Base-by-base conservation (phyloP, 441 rosid genomes). In the Erodium chrysanthum region DNA sequence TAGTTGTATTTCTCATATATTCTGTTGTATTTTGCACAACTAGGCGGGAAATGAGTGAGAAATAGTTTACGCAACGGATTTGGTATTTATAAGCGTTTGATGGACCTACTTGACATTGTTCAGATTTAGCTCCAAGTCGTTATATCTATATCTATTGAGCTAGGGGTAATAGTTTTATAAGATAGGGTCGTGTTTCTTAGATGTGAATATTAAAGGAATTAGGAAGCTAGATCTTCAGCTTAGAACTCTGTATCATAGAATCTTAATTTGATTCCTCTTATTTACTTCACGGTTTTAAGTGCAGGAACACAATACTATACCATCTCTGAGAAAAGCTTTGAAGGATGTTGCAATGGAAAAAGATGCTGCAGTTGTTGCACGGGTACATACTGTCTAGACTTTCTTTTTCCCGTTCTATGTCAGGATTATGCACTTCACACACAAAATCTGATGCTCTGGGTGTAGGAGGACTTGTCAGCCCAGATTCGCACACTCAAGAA, bases 281-380 rank as follows among this genome's bases (percentile, higher is more conserved):
- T 35, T 35, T 35, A 35, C 40, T 35, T 35, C 40, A 35, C 1
- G 73, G 12, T 59, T 50, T 5, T 14, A 72, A 67, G 70, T 80
- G 65, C 79, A 94, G 99, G 99, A 91, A 66, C 94, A 84, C 22
- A 88, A 71, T 71, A 85, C 91, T 27, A 89, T 95, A 52, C 97
- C 97, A 56, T 91, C 99, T 79, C 72, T 95, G 76, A 88, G 99
- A 70, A 90, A 85, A 80, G 94, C 99, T 54, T 86, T 95, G 58
- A 88, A 76, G 84, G 97, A 91, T 78, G 92, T 90, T 64, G 99
- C 97, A 10, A 88, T 91, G 89, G 97, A 95, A 88, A 95, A 91
- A 81, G 97, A 95, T 85, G 99, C 97, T 60, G 96, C 99, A 69
- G 97, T 91, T 76, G 95, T 91, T 79, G 85, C 85, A 73, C 85